Evolutionary conservation across 208 protist genomes (phyloP).

Genomic region (Acanthamoeba healyi): DNA sequence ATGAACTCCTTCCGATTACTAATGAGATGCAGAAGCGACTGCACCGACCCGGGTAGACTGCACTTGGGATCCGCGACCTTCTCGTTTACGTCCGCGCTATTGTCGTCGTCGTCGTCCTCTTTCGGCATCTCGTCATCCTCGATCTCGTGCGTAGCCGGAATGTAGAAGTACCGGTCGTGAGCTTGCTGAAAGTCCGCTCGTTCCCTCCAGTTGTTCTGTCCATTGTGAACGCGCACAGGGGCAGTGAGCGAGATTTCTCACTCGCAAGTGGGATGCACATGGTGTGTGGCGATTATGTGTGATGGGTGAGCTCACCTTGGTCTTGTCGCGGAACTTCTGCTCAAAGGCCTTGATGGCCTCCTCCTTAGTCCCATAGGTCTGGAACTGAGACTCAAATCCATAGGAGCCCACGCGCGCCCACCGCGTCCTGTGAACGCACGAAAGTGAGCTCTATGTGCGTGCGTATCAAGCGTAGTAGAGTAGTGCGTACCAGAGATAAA

Average conservation of each 20-base stretch:
- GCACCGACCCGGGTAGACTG: not conserved
- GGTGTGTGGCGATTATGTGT: too few relatives aligned
- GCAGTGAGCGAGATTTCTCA: not conserved
- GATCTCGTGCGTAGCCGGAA: not conserved
- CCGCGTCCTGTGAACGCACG: not conserved
- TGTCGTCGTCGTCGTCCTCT: not conserved
- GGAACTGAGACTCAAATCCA: not conserved
- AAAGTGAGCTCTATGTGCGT: too few relatives aligned
- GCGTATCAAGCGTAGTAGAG: too few relatives aligned
- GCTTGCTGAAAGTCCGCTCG: not conserved
- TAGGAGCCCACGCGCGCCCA: not conserved
- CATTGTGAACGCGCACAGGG: not conserved
- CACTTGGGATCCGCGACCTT: not conserved
- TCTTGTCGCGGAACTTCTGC: constrained; percentile 9
- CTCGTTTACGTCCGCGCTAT: not conserved
- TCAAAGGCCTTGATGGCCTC: constrained; percentile 17
- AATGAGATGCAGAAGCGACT: not conserved
- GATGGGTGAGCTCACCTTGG: too few relatives aligned
- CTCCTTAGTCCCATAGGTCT: not conserved
- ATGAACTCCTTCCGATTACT: not conserved
- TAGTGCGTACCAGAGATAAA: not conserved
- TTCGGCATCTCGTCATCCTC: not conserved
- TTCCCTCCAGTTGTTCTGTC: not conserved
- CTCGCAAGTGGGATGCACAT: too few relatives aligned
- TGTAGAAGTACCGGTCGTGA: constrained; percentile 13